These are phyloP conservation scores for Anisodus acutangulus DNA, from an alignment of 257 asterid species.

Conservation along the genomic window DNA sequence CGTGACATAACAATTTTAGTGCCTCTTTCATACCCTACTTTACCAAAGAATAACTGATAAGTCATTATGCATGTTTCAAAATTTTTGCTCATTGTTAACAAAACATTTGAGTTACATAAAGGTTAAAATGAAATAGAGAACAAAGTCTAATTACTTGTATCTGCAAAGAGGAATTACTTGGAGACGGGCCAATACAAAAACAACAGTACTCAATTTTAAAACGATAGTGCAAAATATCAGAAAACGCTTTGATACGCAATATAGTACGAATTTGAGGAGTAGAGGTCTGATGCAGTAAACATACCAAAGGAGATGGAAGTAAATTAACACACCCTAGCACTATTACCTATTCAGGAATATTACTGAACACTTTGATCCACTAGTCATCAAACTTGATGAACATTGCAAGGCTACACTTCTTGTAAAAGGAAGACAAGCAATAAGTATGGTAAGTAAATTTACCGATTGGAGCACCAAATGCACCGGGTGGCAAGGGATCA, in stretches of 20 bases:
- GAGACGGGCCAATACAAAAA: background rate
- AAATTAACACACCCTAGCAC: background rate
- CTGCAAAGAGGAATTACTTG: conserved; percentile 1
- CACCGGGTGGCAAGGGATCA: conserved; percentile 93
- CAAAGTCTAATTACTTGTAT: conserved; percentile 16
- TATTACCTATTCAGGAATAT: background rate
- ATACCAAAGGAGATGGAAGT: background rate
- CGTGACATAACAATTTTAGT: background rate
- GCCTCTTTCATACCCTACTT: conserved; percentile 4
- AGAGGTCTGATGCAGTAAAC: background rate
- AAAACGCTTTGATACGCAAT: background rate
- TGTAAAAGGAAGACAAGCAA: background rate
- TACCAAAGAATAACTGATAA: background rate
- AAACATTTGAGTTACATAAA: background rate
- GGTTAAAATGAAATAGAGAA: conserved; percentile 8
- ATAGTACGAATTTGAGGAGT: background rate
- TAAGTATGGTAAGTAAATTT: conserved; percentile 35
- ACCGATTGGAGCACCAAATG: conserved; percentile 91
- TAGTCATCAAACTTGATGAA: conserved; percentile 33
- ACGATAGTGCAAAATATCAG: background rate
- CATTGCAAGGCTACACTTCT: conserved; percentile 1
- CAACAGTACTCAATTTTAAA: background rate
- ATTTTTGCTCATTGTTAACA: too few relatives aligned
- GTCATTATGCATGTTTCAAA: conserved; percentile 13
- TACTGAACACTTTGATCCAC: conserved; percentile 1